Evolutionary conservation across 2,329 filamentous ascomycete species (phyloP), one percentile per base, ranked within the genome.

Genomic region (Annulohypoxylon truncatum): DNA sequence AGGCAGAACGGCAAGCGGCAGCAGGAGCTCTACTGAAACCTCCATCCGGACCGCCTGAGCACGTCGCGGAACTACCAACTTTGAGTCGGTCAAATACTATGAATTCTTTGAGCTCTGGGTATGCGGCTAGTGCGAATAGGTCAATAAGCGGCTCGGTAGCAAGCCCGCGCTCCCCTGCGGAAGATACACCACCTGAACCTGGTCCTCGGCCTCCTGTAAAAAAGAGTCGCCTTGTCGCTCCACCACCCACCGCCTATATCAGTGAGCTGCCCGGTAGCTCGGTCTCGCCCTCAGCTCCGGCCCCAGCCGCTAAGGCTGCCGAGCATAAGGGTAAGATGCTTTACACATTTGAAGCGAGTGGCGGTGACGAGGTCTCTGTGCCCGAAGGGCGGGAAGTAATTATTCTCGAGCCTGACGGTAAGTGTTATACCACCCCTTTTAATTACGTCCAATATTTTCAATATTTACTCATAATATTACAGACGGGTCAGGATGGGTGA

Each of bases 401-500:
- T 0, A 85, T 98, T 46, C 74, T 97, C 3, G 94, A 97, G 76
- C 88, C 92, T 15, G 96, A 99, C 81, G 93, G 94, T 97, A 87
- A 83, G 89, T 83, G 60, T 31, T 31, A 20, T 33, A n/a, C 7
- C n/a, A 15, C 26, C 22, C 18, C 46, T 24, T 61, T 12, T 7
- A 24, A 47, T 50, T 54, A 8, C 33, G 50, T 20, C 69, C 72
- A 51, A 64, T 65, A 56, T 38, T 50, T 20, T 69, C 72, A 51
- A 64, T 65, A 56, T 54, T 76, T 73, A 71, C 79, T 81, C 67
- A 55, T 44, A 24, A 22, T 26, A 51, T 52, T 28, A 22, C 72
- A 97, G 95, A 97, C 79, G 95, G 95, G 64, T 90, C 91, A 40
- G 96, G 96, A 42, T 99, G 96, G 96, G 87, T 93, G 73, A 95